phyloP scores from a whole-genome alignment of 2,329 filamentous ascomycete genomes.

The Aspergillus clavatus region DNA sequence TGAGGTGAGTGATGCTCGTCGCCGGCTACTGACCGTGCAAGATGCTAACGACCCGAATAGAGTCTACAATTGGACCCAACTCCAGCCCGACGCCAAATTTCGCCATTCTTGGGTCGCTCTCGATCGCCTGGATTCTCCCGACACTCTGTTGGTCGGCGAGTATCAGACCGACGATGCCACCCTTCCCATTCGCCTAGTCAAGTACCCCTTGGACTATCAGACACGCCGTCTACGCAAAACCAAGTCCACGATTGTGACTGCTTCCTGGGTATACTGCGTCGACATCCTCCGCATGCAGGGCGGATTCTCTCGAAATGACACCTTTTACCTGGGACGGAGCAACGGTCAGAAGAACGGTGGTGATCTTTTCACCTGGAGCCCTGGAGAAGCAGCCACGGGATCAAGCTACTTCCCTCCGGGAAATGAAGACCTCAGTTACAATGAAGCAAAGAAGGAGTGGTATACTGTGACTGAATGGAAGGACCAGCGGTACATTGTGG shows the following conservation, averaged over 20 bases:
- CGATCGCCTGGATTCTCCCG: constrained; percentile 30
- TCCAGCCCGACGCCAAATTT: constrained; percentile 21
- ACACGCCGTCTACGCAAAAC: constrained; percentile 23
- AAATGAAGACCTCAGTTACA: constrained; percentile 33
- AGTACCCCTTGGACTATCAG: constrained; percentile 28
- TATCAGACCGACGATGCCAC: constrained; percentile 22
- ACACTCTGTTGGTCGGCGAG: constrained; percentile 33
- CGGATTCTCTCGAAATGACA: constrained; percentile 26
- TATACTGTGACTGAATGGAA: constrained; percentile 20
- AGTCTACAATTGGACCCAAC: constrained; percentile 1
- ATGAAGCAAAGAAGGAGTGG: constrained; percentile 20
- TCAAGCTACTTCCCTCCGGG: constrained; percentile 21
- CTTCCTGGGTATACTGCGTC: constrained; percentile 31
- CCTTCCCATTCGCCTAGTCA: constrained; percentile 26
- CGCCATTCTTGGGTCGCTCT: constrained; percentile 34
- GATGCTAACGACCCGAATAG: background rate
- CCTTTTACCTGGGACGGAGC: constrained; percentile 33
- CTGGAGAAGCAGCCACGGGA: constrained; percentile 20
- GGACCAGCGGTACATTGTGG: background rate
- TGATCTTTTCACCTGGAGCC: constrained; percentile 32
- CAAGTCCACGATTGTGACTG: constrained; percentile 13
- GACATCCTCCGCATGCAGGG: constrained; percentile 33
- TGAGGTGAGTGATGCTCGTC: constrained; percentile 20
- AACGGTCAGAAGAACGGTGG: constrained; percentile 25
- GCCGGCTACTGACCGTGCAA: background rate